Evolutionary conservation across 768 basidiomycete genomes (phyloP), one percentile per base, ranked within the genome.

Genomic region (Pisolithus microcarpus): DNA sequence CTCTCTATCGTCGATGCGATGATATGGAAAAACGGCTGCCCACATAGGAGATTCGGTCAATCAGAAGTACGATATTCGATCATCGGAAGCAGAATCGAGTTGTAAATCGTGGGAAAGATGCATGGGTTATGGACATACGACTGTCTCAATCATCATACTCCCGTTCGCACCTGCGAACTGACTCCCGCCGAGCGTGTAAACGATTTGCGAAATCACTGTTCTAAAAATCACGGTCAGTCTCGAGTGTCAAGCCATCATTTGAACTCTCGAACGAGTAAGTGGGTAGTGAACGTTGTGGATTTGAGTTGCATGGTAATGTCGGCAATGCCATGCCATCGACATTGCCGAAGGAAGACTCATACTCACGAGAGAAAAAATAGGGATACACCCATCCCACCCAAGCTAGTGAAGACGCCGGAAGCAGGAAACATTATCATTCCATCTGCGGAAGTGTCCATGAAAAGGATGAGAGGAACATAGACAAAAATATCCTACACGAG

Each of bases 81-180:
- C 34, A 13, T 34, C 34, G 34, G 34, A 34, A 15, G 34, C 34
- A 4, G 34, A 13, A 34, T 34, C 34, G 13, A 11, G 11, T 34
- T 34, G 34, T 11, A 34, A 34, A 34, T 34, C 4, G 13, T 34
- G 34, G 11, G 34, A 34, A 34, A 30, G 30, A 30, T 30, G 30
- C 30, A 30, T 30, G 30, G 34, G 13, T 13, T 34, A 15, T 46
- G 47, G 46, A 78, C 85, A 40, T 64, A 91, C 88, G 57, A 97
- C 93, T 10, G 94, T 91, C 69, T 98, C 95, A 54, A 99, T 97
- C 92, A 97, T 96, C 92, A 94, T 92, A 56, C 88, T 91, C 6
- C 89, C 91, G 67, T 91, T 93, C 2, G 86, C 91, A 46, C 89
- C 90, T 8, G 82, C 82, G 65, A 99, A 96, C 21, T 83, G 84